Evolutionary conservation across 352 stramenopile genomes (phyloP).

Genomic region (Pythium coloratum): DNA sequence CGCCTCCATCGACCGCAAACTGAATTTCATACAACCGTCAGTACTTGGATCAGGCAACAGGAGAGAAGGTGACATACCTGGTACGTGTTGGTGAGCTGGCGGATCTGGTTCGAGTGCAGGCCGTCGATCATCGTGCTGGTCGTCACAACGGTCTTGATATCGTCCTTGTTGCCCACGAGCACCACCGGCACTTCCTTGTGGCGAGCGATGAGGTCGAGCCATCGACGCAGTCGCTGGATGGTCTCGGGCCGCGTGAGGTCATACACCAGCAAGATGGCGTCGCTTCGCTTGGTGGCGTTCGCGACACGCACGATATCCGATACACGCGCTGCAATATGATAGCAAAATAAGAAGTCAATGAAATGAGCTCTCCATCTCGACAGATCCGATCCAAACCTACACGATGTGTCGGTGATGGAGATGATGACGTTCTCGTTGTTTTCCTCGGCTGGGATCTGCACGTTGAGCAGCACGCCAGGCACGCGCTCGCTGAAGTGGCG

Average conservation of each 20-base stretch:
- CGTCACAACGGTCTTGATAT: constrained; percentile 72
- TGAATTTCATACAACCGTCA: constrained; percentile 16
- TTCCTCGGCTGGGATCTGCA: constrained; percentile 87
- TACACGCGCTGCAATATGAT: constrained; percentile 42
- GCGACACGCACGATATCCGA: constrained; percentile 83
- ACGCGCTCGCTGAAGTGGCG: constrained; percentile 89
- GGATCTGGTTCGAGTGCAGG: constrained; percentile 71
- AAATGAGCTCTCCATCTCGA: constrained; percentile 1
- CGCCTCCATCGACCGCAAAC: constrained; percentile 81
- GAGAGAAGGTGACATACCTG: constrained; percentile 31
- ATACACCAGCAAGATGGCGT: constrained; percentile 88
- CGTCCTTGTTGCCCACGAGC: constrained; percentile 88
- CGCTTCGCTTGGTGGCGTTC: constrained; percentile 83
- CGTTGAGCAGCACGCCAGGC: constrained; percentile 82
- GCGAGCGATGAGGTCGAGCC: constrained; percentile 86
- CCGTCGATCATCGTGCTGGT: constrained; percentile 43
- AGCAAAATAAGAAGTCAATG: neutral
- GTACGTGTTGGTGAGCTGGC: constrained; percentile 69
- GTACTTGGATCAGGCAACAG: neutral
- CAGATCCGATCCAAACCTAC: constrained; percentile 33
- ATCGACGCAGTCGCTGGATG: constrained; percentile 79
- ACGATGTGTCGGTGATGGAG: constrained; percentile 88
- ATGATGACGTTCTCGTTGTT: constrained; percentile 90
- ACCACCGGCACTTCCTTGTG: constrained; percentile 88
- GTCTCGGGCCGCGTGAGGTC: constrained; percentile 83